Base-by-base conservation (phyloP, 2,329 filamentous ascomycete genomes). In the Botrytis cinerea region DNA sequence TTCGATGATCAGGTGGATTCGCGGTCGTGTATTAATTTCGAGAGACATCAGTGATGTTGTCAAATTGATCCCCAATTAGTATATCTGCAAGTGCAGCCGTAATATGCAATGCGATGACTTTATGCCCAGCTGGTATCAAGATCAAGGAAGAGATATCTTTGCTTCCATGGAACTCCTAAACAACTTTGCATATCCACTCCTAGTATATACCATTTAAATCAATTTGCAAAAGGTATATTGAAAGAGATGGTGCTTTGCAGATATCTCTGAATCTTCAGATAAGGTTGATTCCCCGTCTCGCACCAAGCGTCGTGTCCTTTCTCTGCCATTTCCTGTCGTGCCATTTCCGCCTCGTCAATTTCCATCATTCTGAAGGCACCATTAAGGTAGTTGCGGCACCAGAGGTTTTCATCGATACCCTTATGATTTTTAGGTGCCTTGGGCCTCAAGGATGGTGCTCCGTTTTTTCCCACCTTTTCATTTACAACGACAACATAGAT, bases 341-440 rank as follows among this genome's bases (percentile, higher is more conserved):
- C 32, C 12, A 25, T 43, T 25, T 16, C 32, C 43, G 45, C 40
- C 40, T 46, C 48, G 28, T 43, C 66, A 28, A 22, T 18, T 10
- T 18, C 25, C 66, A 68, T 57, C 10, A 14, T 43, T 43, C 25
- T 43, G 66, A 43, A 43, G 35, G 35, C 25, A 38, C 8, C 20
- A 22, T 35, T 40, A 14, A n/a, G 25, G 46, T 32, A 20, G 38
- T 45, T 25, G 18, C 28, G 25, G 10, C 12, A 9, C 70, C 71
- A 72, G 25, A 69, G 20, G n/a, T 28, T 22, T 32, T 48, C 63
- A 32, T 69, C 32, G 16, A 72, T 69, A 16, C 71, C 71, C 71
- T 59, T 46, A n/a, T 69, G 71, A 16, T 43, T 3, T 25, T 43
- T 68, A 20, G 25, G 28, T 22, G 43, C 22, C 43, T 48, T 48